Evolutionary conservation across 768 basidiomycete species (phyloP).

Genomic region (Tremella mesenterica): DNA sequence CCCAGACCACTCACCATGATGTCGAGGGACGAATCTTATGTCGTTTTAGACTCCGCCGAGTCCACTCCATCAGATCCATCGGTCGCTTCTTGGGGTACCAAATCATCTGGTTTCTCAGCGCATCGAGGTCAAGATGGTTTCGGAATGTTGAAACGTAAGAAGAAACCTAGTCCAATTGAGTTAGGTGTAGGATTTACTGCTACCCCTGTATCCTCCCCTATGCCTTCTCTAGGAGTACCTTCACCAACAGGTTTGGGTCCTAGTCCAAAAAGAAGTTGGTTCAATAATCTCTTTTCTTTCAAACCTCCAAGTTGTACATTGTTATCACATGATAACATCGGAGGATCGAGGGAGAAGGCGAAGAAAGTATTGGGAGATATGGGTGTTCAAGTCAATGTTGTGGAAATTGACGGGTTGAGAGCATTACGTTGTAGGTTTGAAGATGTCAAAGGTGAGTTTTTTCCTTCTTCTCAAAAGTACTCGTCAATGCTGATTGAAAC

Average conservation of each 20-base stretch:
- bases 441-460: conserved; percentile 50
- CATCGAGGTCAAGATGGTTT: conserved; percentile 34
- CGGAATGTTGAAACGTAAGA: conserved; percentile 36
- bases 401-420: conserved; percentile 57
- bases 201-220: conserved; percentile 1
- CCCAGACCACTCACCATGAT: not conserved
- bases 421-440: conserved; percentile 69
- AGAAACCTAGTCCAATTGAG: conserved; percentile 5
- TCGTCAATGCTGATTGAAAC: conserved; percentile 46
- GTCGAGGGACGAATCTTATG: conserved; percentile 36
- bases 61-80: conserved; percentile 14
- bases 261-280: conserved; percentile 64
- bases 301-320: conserved; percentile 52
- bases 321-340: conserved; percentile 45
- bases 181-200: not conserved
- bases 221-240: not conserved
- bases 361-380: conserved; percentile 62
- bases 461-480: not conserved
- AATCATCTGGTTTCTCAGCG: conserved; percentile 17
- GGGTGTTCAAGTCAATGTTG: conserved; percentile 60
- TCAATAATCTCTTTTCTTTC: conserved; percentile 79
- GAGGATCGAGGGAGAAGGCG: conserved; percentile 65
- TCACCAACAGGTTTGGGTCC: conserved; percentile 2
- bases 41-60: conserved; percentile 35
- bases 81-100: conserved; percentile 22